Evolutionary conservation across 2,329 filamentous ascomycete species (phyloP).

Genomic region (Bipolaris zeicola): DNA sequence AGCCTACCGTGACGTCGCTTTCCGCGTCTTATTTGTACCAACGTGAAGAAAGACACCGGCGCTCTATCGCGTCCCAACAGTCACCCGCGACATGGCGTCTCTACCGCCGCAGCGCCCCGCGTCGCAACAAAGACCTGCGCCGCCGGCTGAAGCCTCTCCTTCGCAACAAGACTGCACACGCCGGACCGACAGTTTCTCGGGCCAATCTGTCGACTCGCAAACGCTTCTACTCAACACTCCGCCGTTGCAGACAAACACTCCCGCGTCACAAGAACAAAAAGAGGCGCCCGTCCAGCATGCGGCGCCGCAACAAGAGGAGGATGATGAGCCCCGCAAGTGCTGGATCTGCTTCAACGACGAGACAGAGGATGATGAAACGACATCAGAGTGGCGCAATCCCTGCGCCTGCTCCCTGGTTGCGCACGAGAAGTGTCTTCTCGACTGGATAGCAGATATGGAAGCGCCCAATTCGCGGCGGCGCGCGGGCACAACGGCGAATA

Average conservation of each 20-base stretch:
- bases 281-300: constrained; percentile 19
- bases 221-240: constrained; percentile 52
- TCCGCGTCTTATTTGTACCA: background rate
- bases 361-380: constrained; percentile 66
- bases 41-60: background rate
- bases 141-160: constrained; percentile 25
- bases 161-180: constrained; percentile 24
- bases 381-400: constrained; percentile 78
- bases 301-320: constrained; percentile 23
- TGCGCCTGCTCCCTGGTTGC: constrained; percentile 90
- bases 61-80: background rate
- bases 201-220: constrained; percentile 53
- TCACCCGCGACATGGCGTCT: constrained; percentile 46
- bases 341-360: constrained; percentile 74
- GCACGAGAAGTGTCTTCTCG: constrained; percentile 86
- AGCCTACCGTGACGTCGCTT: background rate
- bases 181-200: constrained; percentile 46
- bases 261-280: constrained; percentile 20
- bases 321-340: constrained; percentile 59
- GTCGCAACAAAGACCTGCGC: constrained; percentile 42
- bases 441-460: constrained; percentile 93
- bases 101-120: constrained; percentile 48
- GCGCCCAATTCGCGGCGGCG: constrained; percentile 59
- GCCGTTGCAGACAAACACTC: constrained; percentile 19
- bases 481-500: constrained; percentile 56